Evolutionary conservation across 352 stramenopile genomes (phyloP).

Genomic region (Phytophthora idaei): DNA sequence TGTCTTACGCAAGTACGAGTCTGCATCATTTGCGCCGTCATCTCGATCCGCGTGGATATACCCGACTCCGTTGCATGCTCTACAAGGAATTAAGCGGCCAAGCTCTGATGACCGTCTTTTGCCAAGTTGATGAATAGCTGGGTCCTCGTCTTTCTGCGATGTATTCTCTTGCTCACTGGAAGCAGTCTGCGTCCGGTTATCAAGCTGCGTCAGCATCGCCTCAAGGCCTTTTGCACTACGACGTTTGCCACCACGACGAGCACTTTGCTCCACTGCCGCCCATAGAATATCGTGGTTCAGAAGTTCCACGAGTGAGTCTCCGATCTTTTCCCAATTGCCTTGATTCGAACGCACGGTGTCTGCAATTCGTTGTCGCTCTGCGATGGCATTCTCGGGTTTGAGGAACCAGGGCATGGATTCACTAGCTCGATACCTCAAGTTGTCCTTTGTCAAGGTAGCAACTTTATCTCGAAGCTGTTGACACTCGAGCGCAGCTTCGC

Average conservation of each 20-base stretch:
- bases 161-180: constrained; percentile 14
- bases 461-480: constrained; percentile 61
- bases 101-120: constrained; percentile 27
- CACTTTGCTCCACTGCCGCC: constrained; percentile 55
- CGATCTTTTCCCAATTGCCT: constrained; percentile 62
- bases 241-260: constrained; percentile 43
- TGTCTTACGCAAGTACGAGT: constrained; percentile 68
- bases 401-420: constrained; percentile 54
- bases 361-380: constrained; percentile 60
- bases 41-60: constrained; percentile 43
- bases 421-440: constrained; percentile 29
- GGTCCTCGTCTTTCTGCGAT: constrained; percentile 9
- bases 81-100: constrained; percentile 53
- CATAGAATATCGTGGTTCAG: constrained; percentile 73
- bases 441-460: constrained; percentile 47
- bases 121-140: constrained; percentile 1
- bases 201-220: constrained; percentile 47
- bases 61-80: constrained; percentile 55
- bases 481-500: constrained; percentile 52
- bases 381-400: constrained; percentile 40
- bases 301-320: constrained; percentile 55
- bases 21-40: constrained; percentile 31
- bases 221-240: constrained; percentile 52
- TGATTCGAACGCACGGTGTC: constrained; percentile 59
- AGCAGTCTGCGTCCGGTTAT: constrained; percentile 19